Evolutionary conservation across 2,329 filamentous ascomycete species (phyloP), one percentile per base, ranked within the genome.

Genomic region (Endothia cerciana): DNA sequence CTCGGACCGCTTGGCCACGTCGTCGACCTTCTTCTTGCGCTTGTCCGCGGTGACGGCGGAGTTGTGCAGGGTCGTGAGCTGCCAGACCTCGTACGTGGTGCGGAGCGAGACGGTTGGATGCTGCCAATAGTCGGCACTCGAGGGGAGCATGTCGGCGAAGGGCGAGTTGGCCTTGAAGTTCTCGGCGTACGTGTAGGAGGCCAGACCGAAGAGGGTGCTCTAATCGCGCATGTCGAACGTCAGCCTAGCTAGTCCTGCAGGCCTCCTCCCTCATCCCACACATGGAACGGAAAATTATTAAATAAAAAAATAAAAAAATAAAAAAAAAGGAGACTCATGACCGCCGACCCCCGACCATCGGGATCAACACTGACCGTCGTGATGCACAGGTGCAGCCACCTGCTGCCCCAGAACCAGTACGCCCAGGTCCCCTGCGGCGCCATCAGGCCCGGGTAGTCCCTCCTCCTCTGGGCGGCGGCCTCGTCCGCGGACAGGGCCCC

Each of bases 401-500:
- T 85, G 76, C 87, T 94, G 71, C 92, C 89, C 75, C 97, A 83
- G 77, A 98, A 94, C 87, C 90, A 94, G 77, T 94, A 86, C 79
- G 91, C 85, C 78, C 92, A 93, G 0, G 91, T 92, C 6, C 93
- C 92, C 74, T 90, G 83, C 0, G 93, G 89, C 57, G 94, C 91
- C 84, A 97, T 93, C 85, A 96, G 89, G 72, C 94, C 90, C 1
- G 95, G 95, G 76, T 98, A 98, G 70, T 91, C 82, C 77, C 87
- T 91, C 70, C 79, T 85, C 70, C 82, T 84, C 81, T 92, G 92
- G 68, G 84, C 85, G 69, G 85, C 80, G 60, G 83, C 79, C 77
- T 97, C 90, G 61, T 89, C 84, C 25, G 84, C 80, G 19, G 87
- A 88, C 68, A 93, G 79, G 28, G 87, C 79, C 22, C 92, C 91